Conservation (phyloP, 345 rosid genomes). For the Noccaea bulbosa region DNA sequence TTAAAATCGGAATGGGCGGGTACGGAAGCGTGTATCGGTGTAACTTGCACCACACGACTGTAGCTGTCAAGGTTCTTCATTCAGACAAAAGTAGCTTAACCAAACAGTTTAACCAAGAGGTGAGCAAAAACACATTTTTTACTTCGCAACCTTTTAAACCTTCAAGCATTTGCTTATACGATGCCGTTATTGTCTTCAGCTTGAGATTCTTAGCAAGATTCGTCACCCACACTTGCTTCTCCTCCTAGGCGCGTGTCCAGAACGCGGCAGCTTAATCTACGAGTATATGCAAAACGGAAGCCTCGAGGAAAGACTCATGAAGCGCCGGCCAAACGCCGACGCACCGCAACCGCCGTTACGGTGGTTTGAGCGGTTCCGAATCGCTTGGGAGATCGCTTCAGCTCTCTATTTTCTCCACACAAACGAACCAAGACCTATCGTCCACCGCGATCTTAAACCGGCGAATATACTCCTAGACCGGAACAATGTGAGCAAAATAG, state of each 20-base stretch:
- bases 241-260: conserved; percentile 90
- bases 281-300: conserved; percentile 93
- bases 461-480: conserved; percentile 84
- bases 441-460: conserved; percentile 93
- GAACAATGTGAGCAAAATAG: conserved; percentile 82
- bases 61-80: conserved; percentile 87
- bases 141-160: background rate
- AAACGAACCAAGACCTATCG: conserved; percentile 69
- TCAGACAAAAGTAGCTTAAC: conserved; percentile 56
- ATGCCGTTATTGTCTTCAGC: conserved; percentile 50
- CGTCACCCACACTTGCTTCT: conserved; percentile 92
- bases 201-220: conserved; percentile 78
- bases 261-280: conserved; percentile 74
- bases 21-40: conserved; percentile 84
- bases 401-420: conserved; percentile 79
- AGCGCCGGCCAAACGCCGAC: conserved; percentile 44
- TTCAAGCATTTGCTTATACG: background rate
- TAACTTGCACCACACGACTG: conserved; percentile 66
- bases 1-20: conserved; percentile 76
- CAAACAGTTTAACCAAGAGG: conserved; percentile 87
- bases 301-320: conserved; percentile 69
- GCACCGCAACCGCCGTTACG: conserved; percentile 49
- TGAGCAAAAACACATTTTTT: conserved; percentile 29
- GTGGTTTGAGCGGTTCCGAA: conserved; percentile 75
- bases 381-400: conserved; percentile 89